A percentile compares a stretch with the other conserved stretches of the same genome.
phyloP scores from a whole-genome alignment of 2,329 filamentous ascomycete genomes.

The Emergomyces africanus region DNA sequence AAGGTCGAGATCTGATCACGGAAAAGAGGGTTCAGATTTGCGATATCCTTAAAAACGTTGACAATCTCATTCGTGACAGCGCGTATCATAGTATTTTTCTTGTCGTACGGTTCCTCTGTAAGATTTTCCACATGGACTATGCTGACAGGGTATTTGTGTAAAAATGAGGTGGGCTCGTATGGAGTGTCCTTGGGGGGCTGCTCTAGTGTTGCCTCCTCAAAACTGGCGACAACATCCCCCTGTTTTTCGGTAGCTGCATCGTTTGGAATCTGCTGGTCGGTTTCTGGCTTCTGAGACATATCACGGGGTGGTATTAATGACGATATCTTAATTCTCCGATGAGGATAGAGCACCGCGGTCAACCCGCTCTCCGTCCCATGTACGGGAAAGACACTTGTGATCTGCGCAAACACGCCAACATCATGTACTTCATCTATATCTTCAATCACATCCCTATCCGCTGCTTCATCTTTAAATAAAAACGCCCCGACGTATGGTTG shows the following conservation, averaged over 20 bases:
- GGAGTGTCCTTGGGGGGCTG: slow-evolving; percentile 42
- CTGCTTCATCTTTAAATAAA: slow-evolving; percentile 89
- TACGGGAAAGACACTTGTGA: slow-evolving; percentile 90
- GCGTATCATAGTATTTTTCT: slow-evolving; percentile 76
- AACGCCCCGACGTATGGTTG: slow-evolving; percentile 97
- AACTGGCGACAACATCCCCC: slow-evolving; percentile 92
- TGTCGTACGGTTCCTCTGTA: slow-evolving; percentile 74
- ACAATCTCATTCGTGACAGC: slow-evolving; percentile 96
- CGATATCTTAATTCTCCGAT: slow-evolving; percentile 84
- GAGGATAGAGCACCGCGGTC: slow-evolving; percentile 90
- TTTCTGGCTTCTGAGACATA: slow-evolving; percentile 19
- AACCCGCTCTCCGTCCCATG: slow-evolving; percentile 67
- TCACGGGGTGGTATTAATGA: slow-evolving; percentile 58
- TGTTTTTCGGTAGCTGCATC: slow-evolving; percentile 54
- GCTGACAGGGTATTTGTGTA: slow-evolving; percentile 83
- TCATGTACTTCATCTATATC: slow-evolving; percentile 86
- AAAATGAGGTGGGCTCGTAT: slow-evolving; percentile 81
- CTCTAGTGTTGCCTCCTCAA: slow-evolving; percentile 68
- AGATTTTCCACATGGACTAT: slow-evolving; percentile 94
- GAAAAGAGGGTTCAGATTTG: slow-evolving; percentile 85
- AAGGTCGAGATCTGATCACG: slow-evolving; percentile 96
- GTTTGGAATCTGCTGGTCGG: slow-evolving; percentile 21
- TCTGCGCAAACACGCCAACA: slow-evolving; percentile 92
- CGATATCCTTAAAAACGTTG: slow-evolving; percentile 97
- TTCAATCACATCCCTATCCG: slow-evolving; percentile 87